Evolutionary conservation across 23 red algal genomes (phyloP), one percentile per base, ranked within the genome.

Genomic region (Gracilariopsis chorda): DNA sequence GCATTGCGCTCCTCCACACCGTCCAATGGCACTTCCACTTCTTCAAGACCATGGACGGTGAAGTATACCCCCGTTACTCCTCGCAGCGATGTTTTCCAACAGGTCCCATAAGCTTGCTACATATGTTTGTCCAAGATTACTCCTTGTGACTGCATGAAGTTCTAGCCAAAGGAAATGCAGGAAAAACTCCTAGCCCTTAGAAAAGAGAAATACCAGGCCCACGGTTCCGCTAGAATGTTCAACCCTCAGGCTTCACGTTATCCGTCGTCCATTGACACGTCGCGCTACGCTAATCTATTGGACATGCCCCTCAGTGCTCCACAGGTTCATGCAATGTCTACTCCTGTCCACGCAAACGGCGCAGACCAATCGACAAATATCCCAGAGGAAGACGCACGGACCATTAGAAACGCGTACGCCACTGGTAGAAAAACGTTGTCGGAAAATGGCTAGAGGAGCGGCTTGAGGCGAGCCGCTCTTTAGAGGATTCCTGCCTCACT

Each of bases 61-160:
- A n/a, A n/a, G n/a, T n/a, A n/a, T n/a, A n/a, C n/a, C n/a, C n/a
- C n/a, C n/a, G n/a, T n/a, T n/a, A n/a, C n/a, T n/a, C n/a, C n/a
- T n/a, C n/a, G n/a, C n/a, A n/a, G n/a, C n/a, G n/a, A n/a, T n/a
- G n/a, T n/a, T n/a, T n/a, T n/a, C n/a, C n/a, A n/a, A n/a, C n/a
- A n/a, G n/a, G n/a, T n/a, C n/a, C n/a, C n/a, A n/a, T n/a, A n/a
- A n/a, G n/a, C n/a, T n/a, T n/a, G n/a, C n/a, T n/a, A n/a, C n/a
- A n/a, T n/a, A n/a, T n/a, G n/a, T n/a, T n/a, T n/a, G n/a, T n/a
- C n/a, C n/a, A n/a, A n/a, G n/a, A n/a, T n/a, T n/a, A n/a, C n/a
- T n/a, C n/a, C n/a, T n/a, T n/a, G n/a, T n/a, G n/a, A n/a, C n/a
- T 68, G 59, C 59, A 64, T 32, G 59, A 64, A 32, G 59, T 64